phyloP scores from a whole-genome alignment of 2,329 filamentous ascomycete genomes.

The Trichoderma sp. region DNA sequence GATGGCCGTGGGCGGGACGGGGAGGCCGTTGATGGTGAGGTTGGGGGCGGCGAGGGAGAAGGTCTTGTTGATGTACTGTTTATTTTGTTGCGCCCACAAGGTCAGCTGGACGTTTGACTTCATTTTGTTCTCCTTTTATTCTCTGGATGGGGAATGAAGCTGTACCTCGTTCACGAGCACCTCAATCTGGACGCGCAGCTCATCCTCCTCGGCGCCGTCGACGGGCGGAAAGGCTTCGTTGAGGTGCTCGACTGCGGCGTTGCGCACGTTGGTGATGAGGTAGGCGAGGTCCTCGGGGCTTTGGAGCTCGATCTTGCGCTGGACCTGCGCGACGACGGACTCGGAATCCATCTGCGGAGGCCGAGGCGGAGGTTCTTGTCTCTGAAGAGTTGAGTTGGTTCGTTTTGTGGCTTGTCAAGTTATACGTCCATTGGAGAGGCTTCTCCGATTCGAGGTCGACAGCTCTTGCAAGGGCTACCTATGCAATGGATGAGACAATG shows the following conservation, averaged over 20 bases:
- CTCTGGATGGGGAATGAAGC: too few relatives aligned
- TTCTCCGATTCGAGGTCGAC: not conserved
- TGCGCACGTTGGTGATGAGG: constrained; percentile 69
- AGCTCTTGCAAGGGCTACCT: not conserved
- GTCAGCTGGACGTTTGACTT: not conserved
- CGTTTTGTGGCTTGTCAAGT: not conserved
- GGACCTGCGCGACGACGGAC: constrained; percentile 45
- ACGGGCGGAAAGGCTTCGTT: constrained; percentile 68
- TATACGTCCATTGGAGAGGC: not conserved
- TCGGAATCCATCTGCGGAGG: constrained; percentile 41
- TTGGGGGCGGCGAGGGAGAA: constrained; percentile 62
- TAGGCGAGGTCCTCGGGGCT: constrained; percentile 72
- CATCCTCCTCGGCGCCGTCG: constrained; percentile 55
- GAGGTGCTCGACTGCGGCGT: constrained; percentile 68
- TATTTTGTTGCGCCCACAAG: not conserved
- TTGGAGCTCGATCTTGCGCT: constrained; percentile 80
- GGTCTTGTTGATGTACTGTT: constrained; percentile 62
- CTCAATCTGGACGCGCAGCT: constrained; percentile 61
- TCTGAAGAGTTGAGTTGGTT: not conserved
- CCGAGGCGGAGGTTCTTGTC: not conserved
- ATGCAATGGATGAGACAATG: not conserved
- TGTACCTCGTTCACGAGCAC: constrained; percentile 60
- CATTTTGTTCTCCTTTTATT: not conserved
- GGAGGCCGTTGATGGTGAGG: constrained; percentile 64
- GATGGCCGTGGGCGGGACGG: constrained; percentile 45